Percentiles rank a stretch among this genome's conserved stretches.
Conservation (phyloP, 2,329 filamentous ascomycete species). For the Taxawa tesnikishii region DNA sequence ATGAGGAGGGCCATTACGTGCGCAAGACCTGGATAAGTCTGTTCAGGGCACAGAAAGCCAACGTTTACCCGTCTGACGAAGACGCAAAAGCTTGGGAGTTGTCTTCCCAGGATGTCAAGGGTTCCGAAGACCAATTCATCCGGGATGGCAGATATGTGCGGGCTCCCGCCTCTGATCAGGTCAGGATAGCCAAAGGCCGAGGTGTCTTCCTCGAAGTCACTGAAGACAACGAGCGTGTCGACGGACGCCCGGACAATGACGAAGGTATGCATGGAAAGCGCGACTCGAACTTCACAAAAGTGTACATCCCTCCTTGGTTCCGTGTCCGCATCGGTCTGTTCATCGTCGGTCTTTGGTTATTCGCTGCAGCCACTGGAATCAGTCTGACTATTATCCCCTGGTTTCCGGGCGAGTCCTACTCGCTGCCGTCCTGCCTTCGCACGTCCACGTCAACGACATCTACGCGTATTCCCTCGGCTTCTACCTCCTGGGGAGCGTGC, state of each 20-base stretch:
- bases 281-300: conserved; percentile 39
- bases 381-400: conserved; percentile 77
- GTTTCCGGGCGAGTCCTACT: conserved; percentile 74
- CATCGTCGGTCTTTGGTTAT: conserved; percentile 83
- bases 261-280: conserved; percentile 18
- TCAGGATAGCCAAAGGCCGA: conserved; percentile 78
- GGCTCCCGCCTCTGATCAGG: conserved; percentile 88
- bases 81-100: conserved; percentile 17
- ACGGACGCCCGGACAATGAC: conserved; percentile 36
- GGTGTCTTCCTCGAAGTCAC: conserved; percentile 69
- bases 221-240: conserved; percentile 52
- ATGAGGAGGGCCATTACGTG: conserved; percentile 65
- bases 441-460: conserved; percentile 78
- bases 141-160: conserved; percentile 74
- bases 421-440: conserved; percentile 55
- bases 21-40: conserved; percentile 2
- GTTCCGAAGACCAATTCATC: conserved; percentile 39
- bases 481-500: conserved; percentile 59
- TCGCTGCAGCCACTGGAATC: conserved; percentile 79
- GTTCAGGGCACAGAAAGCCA: conserved; percentile 13
- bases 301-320: conserved; percentile 75
- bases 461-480: conserved; percentile 91
- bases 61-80: background rate
- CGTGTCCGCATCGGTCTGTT: conserved; percentile 69
- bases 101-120: conserved; percentile 11